Base-by-base conservation (phyloP, 2,329 filamentous ascomycete species). In the Endothia cerciana region DNA sequence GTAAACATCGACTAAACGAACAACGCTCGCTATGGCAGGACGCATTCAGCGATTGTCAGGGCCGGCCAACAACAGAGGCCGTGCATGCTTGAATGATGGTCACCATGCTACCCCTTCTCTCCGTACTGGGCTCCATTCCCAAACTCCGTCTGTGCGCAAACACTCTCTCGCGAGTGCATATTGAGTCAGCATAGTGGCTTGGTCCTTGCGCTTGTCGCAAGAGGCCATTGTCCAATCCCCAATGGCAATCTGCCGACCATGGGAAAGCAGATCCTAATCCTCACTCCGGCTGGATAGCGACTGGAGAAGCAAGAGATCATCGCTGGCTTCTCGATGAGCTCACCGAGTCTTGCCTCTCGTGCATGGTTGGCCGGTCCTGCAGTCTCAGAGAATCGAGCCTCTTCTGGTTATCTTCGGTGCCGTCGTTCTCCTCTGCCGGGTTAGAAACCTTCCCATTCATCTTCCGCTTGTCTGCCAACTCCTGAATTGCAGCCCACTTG, bases 351-450 rank as follows among this genome's bases (percentile, higher is more conserved):
- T 89, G 85, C 71, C 86, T 84, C 75, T 89, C 87, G 72, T 88
- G 86, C 65, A 80, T 74, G 58, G 75, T 76, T 36, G 83, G 81
- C 69, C 83, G 84, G 69, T 98, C 94, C 76, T 97, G 91, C 74
- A 98, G 83, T 77, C 95, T 93, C 72, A 98, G 83, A 62, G 93
- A 94, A 78, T 97, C 93, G 71, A 98, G 85, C 72, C 93, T 87
- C 80, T 94, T 92, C 78, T 93, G 90, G 76, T 90, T 94, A 73
- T 95, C 92, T 72, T 94, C 91, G 60, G 91, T 89, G 61, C 89
- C 84, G 77, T 97, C 93, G 45, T 90, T 84, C 73, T 97, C 93
- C 71, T 96, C 91, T 70, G 88, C 82, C 62, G 80, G 83, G 33
- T 51, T 30, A 22, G 57, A 38, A 55, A 51, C 53, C 63, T 81